Evolutionary conservation across 169 alveolate species (phyloP).

Genomic region (Plasmodium knowlesi): DNA sequence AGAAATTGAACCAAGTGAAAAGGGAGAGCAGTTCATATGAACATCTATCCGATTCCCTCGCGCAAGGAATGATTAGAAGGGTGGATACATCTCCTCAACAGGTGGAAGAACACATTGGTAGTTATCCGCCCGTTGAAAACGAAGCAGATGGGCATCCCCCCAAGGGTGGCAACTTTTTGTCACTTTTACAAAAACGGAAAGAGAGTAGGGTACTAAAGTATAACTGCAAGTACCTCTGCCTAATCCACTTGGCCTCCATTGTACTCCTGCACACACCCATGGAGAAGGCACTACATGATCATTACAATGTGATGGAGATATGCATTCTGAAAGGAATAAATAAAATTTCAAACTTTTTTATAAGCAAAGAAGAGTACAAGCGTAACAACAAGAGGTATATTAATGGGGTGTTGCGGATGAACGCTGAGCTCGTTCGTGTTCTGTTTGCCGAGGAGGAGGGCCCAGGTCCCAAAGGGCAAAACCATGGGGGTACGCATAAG

Average conservation of each 20-base stretch:
- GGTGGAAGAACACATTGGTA: not conserved
- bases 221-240: conserved; percentile 53
- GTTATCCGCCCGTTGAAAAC: not conserved
- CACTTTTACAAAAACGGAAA: not conserved
- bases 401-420: conserved; percentile 4
- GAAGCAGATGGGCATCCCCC: not conserved
- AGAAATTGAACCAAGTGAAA: not conserved
- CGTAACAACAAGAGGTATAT: conserved; percentile 34
- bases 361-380: conserved; percentile 5
- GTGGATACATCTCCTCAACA: not conserved
- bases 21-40: not conserved
- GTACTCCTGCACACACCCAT: conserved; percentile 23
- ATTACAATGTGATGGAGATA: conserved; percentile 15
- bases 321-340: conserved; percentile 35
- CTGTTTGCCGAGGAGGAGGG: not conserved
- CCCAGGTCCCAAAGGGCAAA: not conserved
- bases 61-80: not conserved
- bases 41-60: not conserved
- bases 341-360: conserved; percentile 57
- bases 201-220: conserved; percentile 8
- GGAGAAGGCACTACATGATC: not conserved
- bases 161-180: not conserved
- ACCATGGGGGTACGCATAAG: not conserved
- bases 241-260: conserved; percentile 27
- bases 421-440: not conserved